Conservation (phyloP, 805 yeast genomes). For the Yamadazyma kitorensis region DNA sequence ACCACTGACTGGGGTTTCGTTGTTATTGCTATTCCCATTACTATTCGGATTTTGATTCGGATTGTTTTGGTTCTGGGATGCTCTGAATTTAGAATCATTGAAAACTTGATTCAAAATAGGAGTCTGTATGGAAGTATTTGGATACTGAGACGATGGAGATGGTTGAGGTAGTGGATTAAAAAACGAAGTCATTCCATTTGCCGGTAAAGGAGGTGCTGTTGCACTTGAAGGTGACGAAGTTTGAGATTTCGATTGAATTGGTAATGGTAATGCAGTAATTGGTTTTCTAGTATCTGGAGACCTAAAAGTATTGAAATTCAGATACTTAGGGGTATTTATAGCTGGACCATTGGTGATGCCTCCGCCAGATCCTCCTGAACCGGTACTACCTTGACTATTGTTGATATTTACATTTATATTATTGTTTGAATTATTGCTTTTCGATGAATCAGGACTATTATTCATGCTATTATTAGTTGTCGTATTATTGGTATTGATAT, state of each 20-base stretch:
- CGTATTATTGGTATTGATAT: slow-evolving; percentile 2
- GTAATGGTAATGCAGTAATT: slow-evolving; percentile 31
- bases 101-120: slow-evolving; percentile 35
- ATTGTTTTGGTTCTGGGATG: slow-evolving; percentile 18
- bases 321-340: slow-evolving; percentile 17
- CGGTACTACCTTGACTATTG: too few species aligned
- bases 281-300: slow-evolving; percentile 32
- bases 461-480: slow-evolving; percentile 6
- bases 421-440: slow-evolving; percentile 2
- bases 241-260: slow-evolving; percentile 35
- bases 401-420: too few species aligned
- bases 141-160: slow-evolving; percentile 21
- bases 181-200: slow-evolving; percentile 18
- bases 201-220: slow-evolving; percentile 38
- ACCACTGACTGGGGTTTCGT: slow-evolving; percentile 69
- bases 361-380: too few species aligned
- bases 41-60: slow-evolving; percentile 10
- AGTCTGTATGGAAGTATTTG: slow-evolving; percentile 25
- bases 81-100: slow-evolving; percentile 12
- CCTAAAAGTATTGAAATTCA: slow-evolving; percentile 23
- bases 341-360: slow-evolving; percentile 10
- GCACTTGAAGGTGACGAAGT: slow-evolving; percentile 40
- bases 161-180: slow-evolving; percentile 26
- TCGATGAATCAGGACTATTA: slow-evolving; percentile 8
- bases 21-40: slow-evolving; percentile 38